These are phyloP conservation scores for Monilinia fructigena DNA, from an alignment of 2,329 filamentous ascomycete species.

Conservation along the genomic window DNA sequence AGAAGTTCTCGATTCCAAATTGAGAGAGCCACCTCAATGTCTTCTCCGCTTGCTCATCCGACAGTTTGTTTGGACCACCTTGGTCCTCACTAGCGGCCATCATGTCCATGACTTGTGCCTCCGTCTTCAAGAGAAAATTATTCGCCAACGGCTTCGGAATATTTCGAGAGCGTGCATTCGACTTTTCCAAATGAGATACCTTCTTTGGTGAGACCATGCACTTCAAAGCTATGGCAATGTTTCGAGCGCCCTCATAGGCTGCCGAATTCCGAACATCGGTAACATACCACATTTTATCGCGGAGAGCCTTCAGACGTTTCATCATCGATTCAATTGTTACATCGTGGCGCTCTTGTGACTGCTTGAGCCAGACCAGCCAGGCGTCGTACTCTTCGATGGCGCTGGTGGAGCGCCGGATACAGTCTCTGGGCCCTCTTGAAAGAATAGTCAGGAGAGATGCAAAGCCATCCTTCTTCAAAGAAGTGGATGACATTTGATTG, in stretches of 20 bases:
- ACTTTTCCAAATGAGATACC: constrained; percentile 30
- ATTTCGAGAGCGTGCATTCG: constrained; percentile 43
- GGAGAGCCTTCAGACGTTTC: constrained; percentile 68
- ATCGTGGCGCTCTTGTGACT: constrained; percentile 76
- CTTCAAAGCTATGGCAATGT: constrained; percentile 83
- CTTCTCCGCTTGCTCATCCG: constrained; percentile 89
- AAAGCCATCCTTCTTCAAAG: constrained; percentile 65
- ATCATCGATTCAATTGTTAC: constrained; percentile 72
- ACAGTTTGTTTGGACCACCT: constrained; percentile 89
- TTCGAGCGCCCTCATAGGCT: constrained; percentile 81
- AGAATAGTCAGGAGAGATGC: constrained; percentile 72
- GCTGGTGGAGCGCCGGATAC: constrained; percentile 65
- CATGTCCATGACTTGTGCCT: constrained; percentile 83
- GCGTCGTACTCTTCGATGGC: constrained; percentile 77
- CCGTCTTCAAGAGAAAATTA: constrained; percentile 72
- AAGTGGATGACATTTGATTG: constrained; percentile 58
- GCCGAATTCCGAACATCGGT: constrained; percentile 89
- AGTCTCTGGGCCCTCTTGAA: constrained; percentile 67
- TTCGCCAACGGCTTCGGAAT: constrained; percentile 37
- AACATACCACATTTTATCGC: constrained; percentile 99
- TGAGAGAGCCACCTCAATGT: constrained; percentile 80
- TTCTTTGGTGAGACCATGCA: constrained; percentile 74
- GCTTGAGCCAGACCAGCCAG: constrained; percentile 80
- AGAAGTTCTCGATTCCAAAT: constrained; percentile 86
- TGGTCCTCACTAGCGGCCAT: constrained; percentile 80